These are phyloP conservation scores for Mortierella sp. DNA, from an alignment of 371 early-diverging fungal genomes.

Conservation along the genomic window DNA sequence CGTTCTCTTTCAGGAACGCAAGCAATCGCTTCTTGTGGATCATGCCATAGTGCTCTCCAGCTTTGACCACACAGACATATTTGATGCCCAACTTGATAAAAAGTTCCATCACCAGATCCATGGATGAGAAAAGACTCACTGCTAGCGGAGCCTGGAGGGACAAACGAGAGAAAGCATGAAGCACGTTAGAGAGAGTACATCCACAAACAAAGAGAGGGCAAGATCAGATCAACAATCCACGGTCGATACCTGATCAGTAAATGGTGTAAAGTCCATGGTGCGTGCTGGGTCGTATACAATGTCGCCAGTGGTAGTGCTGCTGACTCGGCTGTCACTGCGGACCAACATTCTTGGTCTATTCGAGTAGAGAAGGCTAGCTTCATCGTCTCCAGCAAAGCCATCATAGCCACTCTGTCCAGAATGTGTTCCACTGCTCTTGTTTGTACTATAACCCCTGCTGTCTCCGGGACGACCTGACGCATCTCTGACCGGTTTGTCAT, in stretches of 20 bases:
- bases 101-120: constrained; percentile 89
- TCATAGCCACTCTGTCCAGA: neutral
- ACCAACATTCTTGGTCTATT: constrained; percentile 7
- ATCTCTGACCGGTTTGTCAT: constrained; percentile 19
- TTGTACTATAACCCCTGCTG: constrained; percentile 14
- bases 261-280: constrained; percentile 73
- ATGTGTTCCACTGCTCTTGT: constrained; percentile 4
- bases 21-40: constrained; percentile 81
- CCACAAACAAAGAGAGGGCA: neutral
- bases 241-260: constrained; percentile 74
- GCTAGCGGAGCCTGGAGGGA: constrained; percentile 76
- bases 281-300: constrained; percentile 35
- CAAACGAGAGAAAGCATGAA: neutral
- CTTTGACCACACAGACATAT: constrained; percentile 67
- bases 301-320: constrained; percentile 29
- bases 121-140: constrained; percentile 76
- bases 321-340: constrained; percentile 13
- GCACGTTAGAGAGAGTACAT: neutral
- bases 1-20: constrained; percentile 70
- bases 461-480: constrained; percentile 1
- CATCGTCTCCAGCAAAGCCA: neutral
- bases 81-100: constrained; percentile 85
- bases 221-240: neutral
- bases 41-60: constrained; percentile 75
- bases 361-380: neutral